These are phyloP conservation scores for Pythium periplocum DNA, from an alignment of 352 stramenopile species.

Conservation along the genomic window DNA sequence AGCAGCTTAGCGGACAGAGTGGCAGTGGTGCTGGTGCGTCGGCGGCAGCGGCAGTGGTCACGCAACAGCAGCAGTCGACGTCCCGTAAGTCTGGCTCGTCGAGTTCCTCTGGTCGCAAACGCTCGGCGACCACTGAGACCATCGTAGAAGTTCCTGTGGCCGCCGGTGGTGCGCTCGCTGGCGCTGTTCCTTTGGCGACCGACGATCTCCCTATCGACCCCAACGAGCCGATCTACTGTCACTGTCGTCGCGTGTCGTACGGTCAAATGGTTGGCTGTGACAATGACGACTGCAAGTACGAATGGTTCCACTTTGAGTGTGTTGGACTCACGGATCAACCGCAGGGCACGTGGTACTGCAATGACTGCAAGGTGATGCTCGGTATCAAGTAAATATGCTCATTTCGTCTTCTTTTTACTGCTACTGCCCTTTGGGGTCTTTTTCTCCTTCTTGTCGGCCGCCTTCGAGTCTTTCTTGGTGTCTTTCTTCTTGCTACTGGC, in stretches of 20 bases:
- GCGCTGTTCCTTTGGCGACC: constrained; percentile 29
- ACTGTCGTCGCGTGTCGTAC: constrained; percentile 83
- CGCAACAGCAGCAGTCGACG: constrained; percentile 3
- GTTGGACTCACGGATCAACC: constrained; percentile 83
- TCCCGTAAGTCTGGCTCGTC: constrained; percentile 2
- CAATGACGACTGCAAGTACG: constrained; percentile 91
- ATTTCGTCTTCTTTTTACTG: constrained; percentile 18
- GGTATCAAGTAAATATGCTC: constrained; percentile 48
- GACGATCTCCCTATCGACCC: constrained; percentile 83
- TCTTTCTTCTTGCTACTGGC: constrained; percentile 21
- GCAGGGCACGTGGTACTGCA: constrained; percentile 79
- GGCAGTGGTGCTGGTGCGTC: neutral
- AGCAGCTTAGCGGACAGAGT: too few relatives aligned
- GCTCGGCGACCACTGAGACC: constrained; percentile 18
- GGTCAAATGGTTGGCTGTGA: constrained; percentile 91
- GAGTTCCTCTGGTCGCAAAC: constrained; percentile 34
- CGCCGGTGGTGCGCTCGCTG: too few relatives aligned
- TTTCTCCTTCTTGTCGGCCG: constrained; percentile 25
- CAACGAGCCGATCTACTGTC: constrained; percentile 87
- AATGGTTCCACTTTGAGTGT: constrained; percentile 91
- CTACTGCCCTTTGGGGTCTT: constrained; percentile 8
- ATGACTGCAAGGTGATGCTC: constrained; percentile 66
- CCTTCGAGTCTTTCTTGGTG: constrained; percentile 27
- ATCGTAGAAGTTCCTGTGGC: too few relatives aligned
- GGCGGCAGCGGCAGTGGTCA: neutral